Percentiles rank a stretch among this genome's conserved stretches.
These are phyloP conservation scores for Hibiscus mutabilis DNA, from an alignment of 345 rosid genomes.

Conservation along the genomic window DNA sequence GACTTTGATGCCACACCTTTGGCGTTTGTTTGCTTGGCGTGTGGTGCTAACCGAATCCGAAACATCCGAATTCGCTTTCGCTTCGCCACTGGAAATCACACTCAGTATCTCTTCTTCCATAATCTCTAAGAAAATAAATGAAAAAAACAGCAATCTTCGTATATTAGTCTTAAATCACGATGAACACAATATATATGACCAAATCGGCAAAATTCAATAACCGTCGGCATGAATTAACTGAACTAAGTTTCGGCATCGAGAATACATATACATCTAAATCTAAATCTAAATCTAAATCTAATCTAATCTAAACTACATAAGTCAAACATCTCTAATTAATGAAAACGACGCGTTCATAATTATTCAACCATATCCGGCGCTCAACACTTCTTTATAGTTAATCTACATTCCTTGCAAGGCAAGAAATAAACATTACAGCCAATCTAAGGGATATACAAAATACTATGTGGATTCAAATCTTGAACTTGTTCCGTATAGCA, in stretches of 20 bases:
- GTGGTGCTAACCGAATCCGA: slow-evolving; percentile 35
- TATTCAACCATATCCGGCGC: too few species aligned
- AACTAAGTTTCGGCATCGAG: too few species aligned
- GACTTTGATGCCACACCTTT: background rate
- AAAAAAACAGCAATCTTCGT: background rate
- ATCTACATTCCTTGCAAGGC: background rate
- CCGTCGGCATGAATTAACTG: too few species aligned
- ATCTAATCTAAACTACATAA: too few species aligned
- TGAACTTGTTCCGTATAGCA: background rate
- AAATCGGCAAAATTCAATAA: too few species aligned
- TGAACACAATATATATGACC: too few species aligned
- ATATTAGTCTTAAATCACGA: too few species aligned
- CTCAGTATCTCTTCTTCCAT: slow-evolving; percentile 24
- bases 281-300: too few species aligned
- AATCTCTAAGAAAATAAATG: slow-evolving; percentile 5
- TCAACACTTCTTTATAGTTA: too few species aligned
- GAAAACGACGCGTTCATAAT: too few species aligned
- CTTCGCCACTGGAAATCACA: slow-evolving; percentile 20
- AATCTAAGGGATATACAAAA: background rate
- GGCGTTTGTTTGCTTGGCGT: slow-evolving; percentile 20
- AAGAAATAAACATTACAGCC: background rate
- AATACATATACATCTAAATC: too few species aligned
- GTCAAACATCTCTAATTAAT: too few species aligned
- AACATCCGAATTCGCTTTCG: slow-evolving; percentile 11
- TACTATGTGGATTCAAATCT: background rate